Conservation (phyloP, 257 asterid species). For the Salvia hispanica region DNA sequence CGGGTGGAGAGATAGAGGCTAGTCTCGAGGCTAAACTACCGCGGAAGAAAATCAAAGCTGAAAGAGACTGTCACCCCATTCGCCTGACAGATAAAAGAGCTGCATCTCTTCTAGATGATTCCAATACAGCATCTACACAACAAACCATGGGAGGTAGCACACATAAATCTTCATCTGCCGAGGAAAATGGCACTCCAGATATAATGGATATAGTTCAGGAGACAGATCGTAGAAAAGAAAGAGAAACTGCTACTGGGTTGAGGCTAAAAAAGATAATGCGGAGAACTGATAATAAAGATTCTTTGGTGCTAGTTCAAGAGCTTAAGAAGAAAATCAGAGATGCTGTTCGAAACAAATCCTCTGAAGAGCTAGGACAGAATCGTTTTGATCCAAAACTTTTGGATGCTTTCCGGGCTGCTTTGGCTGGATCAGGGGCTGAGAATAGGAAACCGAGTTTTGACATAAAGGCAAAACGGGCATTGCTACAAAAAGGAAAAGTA, state of each 20-base stretch:
- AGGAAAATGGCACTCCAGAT: constrained; percentile 44
- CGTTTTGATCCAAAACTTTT: constrained; percentile 84
- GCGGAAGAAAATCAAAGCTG: constrained; percentile 63
- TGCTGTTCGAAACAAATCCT: constrained; percentile 79
- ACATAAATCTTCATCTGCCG: constrained; percentile 36
- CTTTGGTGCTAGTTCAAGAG: constrained; percentile 67
- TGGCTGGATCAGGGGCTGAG: constrained; percentile 73
- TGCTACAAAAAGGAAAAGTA: constrained; percentile 88
- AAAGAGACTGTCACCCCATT: constrained; percentile 39
- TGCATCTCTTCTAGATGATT: constrained; percentile 42
- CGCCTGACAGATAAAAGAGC: constrained; percentile 39
- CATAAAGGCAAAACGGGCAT: constrained; percentile 72
- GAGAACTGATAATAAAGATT: constrained; percentile 69
- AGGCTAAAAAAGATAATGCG: constrained; percentile 96
- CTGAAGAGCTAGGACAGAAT: constrained; percentile 59
- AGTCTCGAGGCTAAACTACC: constrained; percentile 39
- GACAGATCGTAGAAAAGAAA: constrained; percentile 55
- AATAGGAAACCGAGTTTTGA: constrained; percentile 59
- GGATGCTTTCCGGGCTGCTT: constrained; percentile 91
- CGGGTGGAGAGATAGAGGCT: constrained; percentile 51
- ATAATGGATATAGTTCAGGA: constrained; percentile 77
- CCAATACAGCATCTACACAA: constrained; percentile 31
- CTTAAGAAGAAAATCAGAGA: constrained; percentile 82
- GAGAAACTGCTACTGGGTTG: constrained; percentile 62
- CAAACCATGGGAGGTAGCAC: constrained; percentile 37